Evolutionary conservation across 2,329 filamentous ascomycete genomes (phyloP), one percentile per base, ranked within the genome.

Genomic region (Fusarium sp.): DNA sequence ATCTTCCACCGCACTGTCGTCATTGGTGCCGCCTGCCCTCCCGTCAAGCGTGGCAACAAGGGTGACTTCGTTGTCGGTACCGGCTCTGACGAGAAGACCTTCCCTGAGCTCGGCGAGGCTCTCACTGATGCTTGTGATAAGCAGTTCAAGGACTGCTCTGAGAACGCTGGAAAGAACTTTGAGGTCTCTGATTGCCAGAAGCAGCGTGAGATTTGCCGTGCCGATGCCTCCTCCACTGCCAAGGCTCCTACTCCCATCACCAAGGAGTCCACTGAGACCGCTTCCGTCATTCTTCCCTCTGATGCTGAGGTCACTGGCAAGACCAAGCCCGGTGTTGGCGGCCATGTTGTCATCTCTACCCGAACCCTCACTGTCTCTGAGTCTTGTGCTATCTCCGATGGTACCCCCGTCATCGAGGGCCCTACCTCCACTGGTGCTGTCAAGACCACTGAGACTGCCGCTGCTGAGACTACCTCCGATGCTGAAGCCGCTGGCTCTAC

Each of bases 11-110:
- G 67, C 53, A 72, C 64, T 13, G 37, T 75, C 21, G 72, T 75
- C 28, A 72, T 79, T 40, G 77, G 77, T 69, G 76, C 71, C 35
- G 75, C 74, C 56, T 79, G 77, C 72, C 77, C 77, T n/a, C 62
- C 62, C 42, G 77, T 79, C 60, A 72, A 72, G 66, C 47, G 64
- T 35, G 65, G 62, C 18, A 64, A 40, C 44, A 67, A 63, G 50
- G 77, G 77, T 25, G 67, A 69, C 44, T 79, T 57, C 66, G 50
- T 73, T 25, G 77, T 79, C 40, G 77, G 75, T 28, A 64, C 63
- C 28, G 75, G 66, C 9, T 64, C 60, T 11, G 69, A 72, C 19
- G 72, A 74, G 35, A 61, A 77, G 69, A 59, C 19, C 28, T 77
- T 70, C 69, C 62, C 49, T n/a, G 60, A 70, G 40, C 56, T 78